Conservation (phyloP, 2,329 filamentous ascomycete genomes). For the Volutella citrinella region DNA sequence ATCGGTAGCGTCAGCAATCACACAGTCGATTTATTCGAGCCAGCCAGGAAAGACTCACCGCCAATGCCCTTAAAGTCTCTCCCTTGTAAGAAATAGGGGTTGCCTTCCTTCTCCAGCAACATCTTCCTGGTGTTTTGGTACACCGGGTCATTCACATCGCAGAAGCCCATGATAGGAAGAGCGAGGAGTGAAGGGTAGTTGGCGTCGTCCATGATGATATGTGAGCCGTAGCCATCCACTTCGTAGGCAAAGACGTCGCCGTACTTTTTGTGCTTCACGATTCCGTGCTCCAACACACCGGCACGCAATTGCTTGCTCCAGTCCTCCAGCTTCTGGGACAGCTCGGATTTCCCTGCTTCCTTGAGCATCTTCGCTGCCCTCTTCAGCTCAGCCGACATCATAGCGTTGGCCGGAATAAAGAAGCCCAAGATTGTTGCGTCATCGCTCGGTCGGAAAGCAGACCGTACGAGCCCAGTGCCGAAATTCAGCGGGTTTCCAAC, state of each 20-base stretch:
- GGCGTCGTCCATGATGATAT: slow-evolving; percentile 85
- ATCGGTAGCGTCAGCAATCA: slow-evolving; percentile 9
- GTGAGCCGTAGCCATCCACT: slow-evolving; percentile 81
- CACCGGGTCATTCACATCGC: slow-evolving; percentile 59
- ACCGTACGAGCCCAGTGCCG: slow-evolving; percentile 82
- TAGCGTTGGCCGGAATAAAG: slow-evolving; percentile 93
- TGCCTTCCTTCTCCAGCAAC: slow-evolving; percentile 70
- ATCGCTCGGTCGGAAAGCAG: slow-evolving; percentile 91
- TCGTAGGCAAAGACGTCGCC: slow-evolving; percentile 84
- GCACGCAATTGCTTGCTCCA: slow-evolving; percentile 64
- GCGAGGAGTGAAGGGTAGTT: slow-evolving; percentile 81
- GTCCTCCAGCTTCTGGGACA: slow-evolving; percentile 54
- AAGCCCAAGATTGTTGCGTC: slow-evolving; percentile 93
- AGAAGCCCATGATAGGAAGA: slow-evolving; percentile 75
- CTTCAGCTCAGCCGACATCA: slow-evolving; percentile 87
- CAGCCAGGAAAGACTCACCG: slow-evolving; percentile 47
- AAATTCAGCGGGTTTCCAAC: slow-evolving; percentile 87
- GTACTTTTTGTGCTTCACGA: slow-evolving; percentile 71
- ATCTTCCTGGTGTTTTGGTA: slow-evolving; percentile 85
- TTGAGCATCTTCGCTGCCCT: slow-evolving; percentile 70
- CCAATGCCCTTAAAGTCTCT: slow-evolving; percentile 82
- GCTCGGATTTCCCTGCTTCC: slow-evolving; percentile 51
- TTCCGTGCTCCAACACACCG: slow-evolving; percentile 81
- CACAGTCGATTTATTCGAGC: background rate
- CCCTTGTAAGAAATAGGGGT: slow-evolving; percentile 86